Evolutionary conservation across 306 rosid genomes (phyloP), one percentile per base, ranked within the genome.

Genomic region (Carpinus fangiana): DNA sequence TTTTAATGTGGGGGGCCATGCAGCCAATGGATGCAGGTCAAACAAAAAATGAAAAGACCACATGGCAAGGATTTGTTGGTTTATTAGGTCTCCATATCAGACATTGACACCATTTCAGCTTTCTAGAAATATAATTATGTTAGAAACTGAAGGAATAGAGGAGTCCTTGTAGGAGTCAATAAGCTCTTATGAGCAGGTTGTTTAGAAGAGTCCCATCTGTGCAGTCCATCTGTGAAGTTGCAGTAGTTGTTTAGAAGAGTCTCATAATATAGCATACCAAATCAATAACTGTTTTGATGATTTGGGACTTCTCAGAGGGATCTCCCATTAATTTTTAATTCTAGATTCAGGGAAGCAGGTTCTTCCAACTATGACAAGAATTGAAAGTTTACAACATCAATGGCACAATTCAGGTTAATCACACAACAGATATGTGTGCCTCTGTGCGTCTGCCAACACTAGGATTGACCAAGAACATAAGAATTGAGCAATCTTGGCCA

Each of bases 31-130:
- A 65, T 65, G 21, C 26, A 16, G 16, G 20, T 65, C 71, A 16
- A 13, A 36, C 47, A 36, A 5, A 65, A 38, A 28, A 31, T 31
- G 20, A 13, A n/a, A 38, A 36, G 71, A 66, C 48, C 48, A 18
- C 50, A 36, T 38, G 16, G 36, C 23, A 10, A 16, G 51, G 13
- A 66, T n/a, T 5, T 10, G 38, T 36, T 66, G 51, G 72, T 23
- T 36, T 66, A 66, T 12, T 38, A 41, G 72, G 51, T 38, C 31
- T 38, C 50, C 43, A 66, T 38, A 38, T 41, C 8, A 9, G 48
- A 17, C 48, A 66, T 20, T 36, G 71, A 66, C 50, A 66, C 71
- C 51, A 38, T 64, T n/a, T 66, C 72, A 38, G 50, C 72, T 43
- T 41, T 28, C 72, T 43, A 41, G 31, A 12, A 41, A 0, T 67